A percentile compares a stretch with the other conserved stretches of the same genome.
phyloP scores from a whole-genome alignment of 208 protist species.

The Crithidia thermophila region DNA sequence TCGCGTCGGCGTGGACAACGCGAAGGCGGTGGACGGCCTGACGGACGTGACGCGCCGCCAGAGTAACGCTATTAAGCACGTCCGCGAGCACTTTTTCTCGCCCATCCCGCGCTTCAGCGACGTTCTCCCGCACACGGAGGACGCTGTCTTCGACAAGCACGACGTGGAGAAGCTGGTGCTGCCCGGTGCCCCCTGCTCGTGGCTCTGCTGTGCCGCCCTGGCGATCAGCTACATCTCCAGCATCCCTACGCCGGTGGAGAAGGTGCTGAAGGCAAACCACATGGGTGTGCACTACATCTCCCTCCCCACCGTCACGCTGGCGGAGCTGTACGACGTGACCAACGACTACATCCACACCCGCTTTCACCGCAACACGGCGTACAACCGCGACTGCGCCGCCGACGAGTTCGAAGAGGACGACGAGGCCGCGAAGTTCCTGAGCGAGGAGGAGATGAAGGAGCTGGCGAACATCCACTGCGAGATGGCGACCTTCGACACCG shows the following conservation, averaged over 20 bases:
- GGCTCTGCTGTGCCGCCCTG: slow-evolving; percentile 78
- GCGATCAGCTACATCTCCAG: slow-evolving; percentile 78
- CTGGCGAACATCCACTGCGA: slow-evolving; percentile 77
- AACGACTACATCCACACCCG: slow-evolving; percentile 82
- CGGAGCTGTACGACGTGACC: slow-evolving; percentile 81
- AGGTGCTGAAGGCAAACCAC: slow-evolving; percentile 81
- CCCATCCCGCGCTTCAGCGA: slow-evolving; percentile 51
- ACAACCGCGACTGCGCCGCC: slow-evolving; percentile 24
- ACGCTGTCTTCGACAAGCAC: slow-evolving; percentile 30
- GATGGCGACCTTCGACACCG: slow-evolving; percentile 81
- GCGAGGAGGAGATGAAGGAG: slow-evolving; percentile 34
- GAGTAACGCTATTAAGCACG: slow-evolving; percentile 34
- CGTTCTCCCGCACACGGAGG: slow-evolving; percentile 28
- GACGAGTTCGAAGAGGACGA: slow-evolving; percentile 69
- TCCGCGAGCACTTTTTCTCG: slow-evolving; percentile 60
- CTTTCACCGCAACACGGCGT: slow-evolving; percentile 40
- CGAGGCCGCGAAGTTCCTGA: slow-evolving; percentile 39
- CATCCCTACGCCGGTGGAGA: slow-evolving; percentile 72
- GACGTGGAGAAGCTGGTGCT: slow-evolving; percentile 51
- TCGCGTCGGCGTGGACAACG: slow-evolving; percentile 12
- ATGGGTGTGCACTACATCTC: slow-evolving; percentile 84
- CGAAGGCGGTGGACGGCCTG: slow-evolving; percentile 36
- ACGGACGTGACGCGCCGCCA: slow-evolving; percentile 34
- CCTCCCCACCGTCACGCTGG: slow-evolving; percentile 78
- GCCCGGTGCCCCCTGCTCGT: slow-evolving; percentile 71